phyloP scores from a whole-genome alignment of 768 basidiomycete genomes.

The Leccinum sublutescens region DNA sequence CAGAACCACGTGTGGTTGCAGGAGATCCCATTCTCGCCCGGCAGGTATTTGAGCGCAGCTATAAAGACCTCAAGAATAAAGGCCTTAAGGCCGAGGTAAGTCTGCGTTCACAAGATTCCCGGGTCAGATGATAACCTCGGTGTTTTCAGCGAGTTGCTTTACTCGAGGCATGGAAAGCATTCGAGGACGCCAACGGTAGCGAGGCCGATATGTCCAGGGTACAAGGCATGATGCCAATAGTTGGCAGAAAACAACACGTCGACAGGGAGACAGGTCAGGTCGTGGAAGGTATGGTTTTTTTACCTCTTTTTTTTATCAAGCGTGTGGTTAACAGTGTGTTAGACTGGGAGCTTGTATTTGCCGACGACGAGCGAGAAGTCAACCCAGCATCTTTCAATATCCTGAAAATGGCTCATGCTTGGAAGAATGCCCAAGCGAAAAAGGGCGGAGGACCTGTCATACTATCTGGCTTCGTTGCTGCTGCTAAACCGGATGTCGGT shows the following conservation, averaged over 20 bases:
- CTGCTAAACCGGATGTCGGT: conserved; percentile 23
- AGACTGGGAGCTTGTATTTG: conserved; percentile 96
- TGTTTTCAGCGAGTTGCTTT: conserved; percentile 76
- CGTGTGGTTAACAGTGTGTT: conserved; percentile 3
- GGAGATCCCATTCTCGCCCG: conserved; percentile 72
- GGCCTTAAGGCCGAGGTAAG: conserved; percentile 86
- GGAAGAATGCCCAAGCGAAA: conserved; percentile 62
- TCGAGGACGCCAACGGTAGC: conserved; percentile 80
- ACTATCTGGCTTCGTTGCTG: conserved; percentile 50
- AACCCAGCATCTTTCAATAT: conserved; percentile 96
- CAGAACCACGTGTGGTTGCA: conserved; percentile 54
- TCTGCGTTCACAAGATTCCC: neutral
- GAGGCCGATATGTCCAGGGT: conserved; percentile 77
- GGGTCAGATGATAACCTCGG: conserved; percentile 1
- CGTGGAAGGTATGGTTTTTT: conserved; percentile 66
- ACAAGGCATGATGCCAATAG: conserved; percentile 89
- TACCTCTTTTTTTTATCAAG: neutral
- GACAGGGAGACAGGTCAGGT: conserved; percentile 83
- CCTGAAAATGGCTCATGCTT: conserved; percentile 91
- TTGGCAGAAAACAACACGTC: conserved; percentile 79
- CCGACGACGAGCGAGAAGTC: conserved; percentile 92
- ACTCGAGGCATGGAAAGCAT: conserved; percentile 93
- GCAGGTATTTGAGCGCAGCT: conserved; percentile 81
- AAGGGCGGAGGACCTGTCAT: conserved; percentile 35
- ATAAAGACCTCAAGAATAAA: conserved; percentile 80